Evolutionary conservation across 345 rosid species (phyloP), one percentile per base, ranked within the genome.

Genomic region (Aquilaria sinensis): DNA sequence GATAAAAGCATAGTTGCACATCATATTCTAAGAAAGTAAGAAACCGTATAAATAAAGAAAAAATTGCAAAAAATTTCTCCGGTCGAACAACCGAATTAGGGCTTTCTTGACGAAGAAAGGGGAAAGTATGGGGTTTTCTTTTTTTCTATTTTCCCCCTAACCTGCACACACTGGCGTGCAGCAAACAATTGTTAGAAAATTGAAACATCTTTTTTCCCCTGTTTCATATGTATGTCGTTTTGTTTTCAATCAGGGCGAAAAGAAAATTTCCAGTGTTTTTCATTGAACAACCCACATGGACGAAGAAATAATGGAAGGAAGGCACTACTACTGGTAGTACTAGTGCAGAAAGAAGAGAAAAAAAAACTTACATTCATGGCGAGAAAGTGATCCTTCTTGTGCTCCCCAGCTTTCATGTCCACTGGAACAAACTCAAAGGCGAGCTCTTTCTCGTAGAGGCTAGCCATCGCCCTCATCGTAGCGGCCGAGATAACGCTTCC

Each of bases 321-420:
- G 23, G 23, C 23, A 23, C 23, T 23, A 23, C 23, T 23, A 23
- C 23, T 23, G 23, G 23, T 23, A 23, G 30, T 14, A 31, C 12
- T 1, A 23, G 33, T 3, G 4, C 16, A n/a, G 55, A 6, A n/a
- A 12, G 15, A 23, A 23, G 23, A 2, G 56, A 43, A 49, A 10
- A 67, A n/a, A 69, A 65, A 68, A 90, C 95, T 68, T 70, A 90
- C 95, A 66, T 85, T 90, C 70, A 79, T 81, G 75, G 85, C 59
- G n/a, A 85, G 43, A 70, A 32, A 77, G 32, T 83, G 64, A 31
- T 84, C 81, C 33, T 68, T 64, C 65, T 90, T 90, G 72, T 88
- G 97, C 47, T 80, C 90, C 10, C 86, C 87, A 6, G 76, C 64
- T 23, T 6, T 37, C 86, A 85, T 31, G 62, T 88, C 69, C 9